Conservation (phyloP, 2,329 filamentous ascomycete genomes). For the Nectriaceae sp. region DNA sequence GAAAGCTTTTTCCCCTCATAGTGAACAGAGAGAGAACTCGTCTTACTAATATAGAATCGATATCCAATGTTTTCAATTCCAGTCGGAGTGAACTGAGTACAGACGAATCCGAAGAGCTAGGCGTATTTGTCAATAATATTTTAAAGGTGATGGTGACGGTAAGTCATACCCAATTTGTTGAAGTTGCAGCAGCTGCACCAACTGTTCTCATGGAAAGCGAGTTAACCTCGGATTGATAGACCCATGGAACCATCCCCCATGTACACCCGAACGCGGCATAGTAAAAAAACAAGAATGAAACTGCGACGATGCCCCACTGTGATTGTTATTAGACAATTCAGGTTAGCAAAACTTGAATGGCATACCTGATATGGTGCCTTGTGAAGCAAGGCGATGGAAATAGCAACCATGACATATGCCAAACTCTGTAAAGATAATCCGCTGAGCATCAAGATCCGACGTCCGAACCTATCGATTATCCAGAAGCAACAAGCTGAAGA, state of each 20-base stretch:
- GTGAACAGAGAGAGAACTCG: neutral
- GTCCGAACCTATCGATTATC: neutral
- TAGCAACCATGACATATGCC: neutral
- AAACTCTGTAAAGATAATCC: neutral
- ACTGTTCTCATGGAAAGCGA: neutral
- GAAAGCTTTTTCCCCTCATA: neutral
- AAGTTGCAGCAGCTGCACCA: neutral
- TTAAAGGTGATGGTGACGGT: no score
- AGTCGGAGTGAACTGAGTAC: neutral
- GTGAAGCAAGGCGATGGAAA: neutral
- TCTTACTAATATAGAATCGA: neutral
- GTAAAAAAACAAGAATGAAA: neutral
- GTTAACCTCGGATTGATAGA: neutral
- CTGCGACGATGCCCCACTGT: neutral
- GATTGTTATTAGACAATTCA: neutral
- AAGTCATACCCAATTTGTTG: neutral
- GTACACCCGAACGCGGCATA: neutral
- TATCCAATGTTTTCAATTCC: neutral
- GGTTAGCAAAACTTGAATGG: neutral
- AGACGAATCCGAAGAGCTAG: neutral
- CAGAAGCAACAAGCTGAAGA: neutral
- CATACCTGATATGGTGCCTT: neutral
- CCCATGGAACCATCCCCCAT: neutral
- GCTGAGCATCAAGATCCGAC: neutral
- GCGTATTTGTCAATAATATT: no score